A percentile compares a stretch with the other conserved stretches of the same genome.
These are phyloP conservation scores for Inga laurina DNA, from an alignment of 306 rosid species.

Conservation along the genomic window DNA sequence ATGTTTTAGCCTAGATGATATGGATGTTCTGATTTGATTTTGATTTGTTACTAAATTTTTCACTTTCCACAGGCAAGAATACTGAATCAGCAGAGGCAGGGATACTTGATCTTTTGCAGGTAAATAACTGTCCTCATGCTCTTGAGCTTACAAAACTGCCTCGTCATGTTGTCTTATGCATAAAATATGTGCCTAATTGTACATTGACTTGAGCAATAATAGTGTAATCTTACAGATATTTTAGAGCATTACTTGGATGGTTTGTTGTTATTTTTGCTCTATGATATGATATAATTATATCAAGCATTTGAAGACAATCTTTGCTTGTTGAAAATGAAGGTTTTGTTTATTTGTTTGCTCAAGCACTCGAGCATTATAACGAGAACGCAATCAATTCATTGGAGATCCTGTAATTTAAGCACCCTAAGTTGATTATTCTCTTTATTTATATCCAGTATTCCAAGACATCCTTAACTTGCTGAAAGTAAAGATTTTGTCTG, in stretches of 20 bases:
- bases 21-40: neutral
- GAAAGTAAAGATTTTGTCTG: neutral
- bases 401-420: neutral
- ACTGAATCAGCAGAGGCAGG: conserved; percentile 62
- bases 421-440: neutral
- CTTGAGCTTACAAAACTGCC: conserved; percentile 14
- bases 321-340: neutral
- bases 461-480: conserved; percentile 1
- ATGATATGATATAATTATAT: neutral
- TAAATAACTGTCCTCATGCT: conserved; percentile 36
- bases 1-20: neutral
- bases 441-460: neutral
- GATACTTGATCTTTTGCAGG: conserved; percentile 68
- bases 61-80: conserved; percentile 58
- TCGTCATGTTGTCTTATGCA: neutral
- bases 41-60: conserved; percentile 32
- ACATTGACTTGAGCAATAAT: conserved; percentile 1
- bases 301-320: conserved; percentile 1
- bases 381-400: neutral
- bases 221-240: conserved; percentile 1
- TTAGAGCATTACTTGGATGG: conserved; percentile 16
- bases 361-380: neutral
- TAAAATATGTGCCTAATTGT: conserved; percentile 12
- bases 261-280: neutral
- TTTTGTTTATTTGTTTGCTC: neutral